A percentile compares a stretch with the other conserved stretches of the same genome.
phyloP scores from a whole-genome alignment of 345 rosid species.

The Eucalyptus tenuipes region DNA sequence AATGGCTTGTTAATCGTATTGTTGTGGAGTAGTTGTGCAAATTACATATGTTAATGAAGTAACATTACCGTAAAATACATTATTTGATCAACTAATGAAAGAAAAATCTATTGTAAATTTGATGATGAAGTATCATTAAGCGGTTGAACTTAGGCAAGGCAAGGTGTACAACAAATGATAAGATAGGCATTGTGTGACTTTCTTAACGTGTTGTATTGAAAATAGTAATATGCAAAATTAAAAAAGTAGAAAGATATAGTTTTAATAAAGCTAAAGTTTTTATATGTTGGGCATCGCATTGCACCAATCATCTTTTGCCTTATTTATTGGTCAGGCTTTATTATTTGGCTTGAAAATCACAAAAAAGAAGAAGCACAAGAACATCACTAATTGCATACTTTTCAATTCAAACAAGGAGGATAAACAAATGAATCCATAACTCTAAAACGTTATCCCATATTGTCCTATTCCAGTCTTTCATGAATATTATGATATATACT shows the following conservation, averaged over 20 bases:
- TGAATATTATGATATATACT: not conserved
- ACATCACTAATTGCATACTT: not conserved
- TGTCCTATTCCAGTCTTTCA: not conserved
- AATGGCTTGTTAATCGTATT: not conserved
- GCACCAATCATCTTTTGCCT: not conserved
- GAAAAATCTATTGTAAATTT: not conserved
- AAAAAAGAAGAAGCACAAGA: not conserved
- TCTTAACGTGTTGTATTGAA: not conserved
- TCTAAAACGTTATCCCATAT: not conserved
- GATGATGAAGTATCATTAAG: not conserved
- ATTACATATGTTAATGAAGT: not conserved
- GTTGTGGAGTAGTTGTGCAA: not conserved
- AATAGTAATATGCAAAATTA: too few species aligned
- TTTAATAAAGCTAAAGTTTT: not conserved
- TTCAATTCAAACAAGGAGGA: not conserved
- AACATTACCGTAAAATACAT: not conserved
- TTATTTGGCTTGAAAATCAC: not conserved
- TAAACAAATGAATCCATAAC: not conserved
- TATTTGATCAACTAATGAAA: too few species aligned
- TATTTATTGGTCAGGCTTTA: not conserved
- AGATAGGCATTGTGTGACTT: not conserved
- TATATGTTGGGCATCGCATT: not conserved
- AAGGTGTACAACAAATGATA: not conserved
- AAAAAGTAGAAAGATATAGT: not conserved
- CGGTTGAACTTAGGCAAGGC: not conserved